phyloP scores from a whole-genome alignment of 176 grass and related monocot genomes.

The Oryza punctata region DNA sequence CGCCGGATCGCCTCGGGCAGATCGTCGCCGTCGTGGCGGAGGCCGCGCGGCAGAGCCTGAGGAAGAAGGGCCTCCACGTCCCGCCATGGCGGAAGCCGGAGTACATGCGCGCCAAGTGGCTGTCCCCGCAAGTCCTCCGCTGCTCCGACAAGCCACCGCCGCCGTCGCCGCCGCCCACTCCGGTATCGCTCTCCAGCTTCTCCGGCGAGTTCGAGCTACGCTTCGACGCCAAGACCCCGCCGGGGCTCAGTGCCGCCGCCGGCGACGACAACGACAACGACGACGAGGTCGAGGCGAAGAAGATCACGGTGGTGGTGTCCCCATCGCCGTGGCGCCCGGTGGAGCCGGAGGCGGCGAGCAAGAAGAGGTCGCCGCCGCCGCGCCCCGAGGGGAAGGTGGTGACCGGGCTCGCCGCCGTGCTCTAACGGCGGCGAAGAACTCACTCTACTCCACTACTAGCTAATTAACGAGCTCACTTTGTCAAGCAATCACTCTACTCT shows the following conservation, averaged over 20 bases:
- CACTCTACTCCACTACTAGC: background rate
- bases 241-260: too few species aligned
- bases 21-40: slow-evolving; percentile 63
- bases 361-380: background rate
- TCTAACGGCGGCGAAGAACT: slow-evolving; percentile 33
- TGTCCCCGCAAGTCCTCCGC: slow-evolving; percentile 44
- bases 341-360: slow-evolving; percentile 10
- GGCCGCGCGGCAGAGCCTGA: slow-evolving; percentile 65
- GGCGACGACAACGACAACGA: too few species aligned
- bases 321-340: slow-evolving; percentile 11
- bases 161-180: background rate
- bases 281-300: background rate
- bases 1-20: slow-evolving; percentile 43
- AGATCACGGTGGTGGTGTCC: slow-evolving; percentile 37
- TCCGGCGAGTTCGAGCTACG: slow-evolving; percentile 49
- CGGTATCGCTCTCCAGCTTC: slow-evolving; percentile 35
- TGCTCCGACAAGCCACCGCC: slow-evolving; percentile 8
- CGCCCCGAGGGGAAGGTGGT: slow-evolving; percentile 30
- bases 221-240: background rate
- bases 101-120: slow-evolving; percentile 97
- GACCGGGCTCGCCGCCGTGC: slow-evolving; percentile 57
- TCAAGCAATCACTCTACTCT: background rate
- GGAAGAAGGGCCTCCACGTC: slow-evolving; percentile 81
- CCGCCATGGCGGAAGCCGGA: slow-evolving; percentile 84
- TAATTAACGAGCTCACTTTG: background rate